phyloP scores from a whole-genome alignment of 768 basidiomycete genomes.

The Hericium rajendrae region DNA sequence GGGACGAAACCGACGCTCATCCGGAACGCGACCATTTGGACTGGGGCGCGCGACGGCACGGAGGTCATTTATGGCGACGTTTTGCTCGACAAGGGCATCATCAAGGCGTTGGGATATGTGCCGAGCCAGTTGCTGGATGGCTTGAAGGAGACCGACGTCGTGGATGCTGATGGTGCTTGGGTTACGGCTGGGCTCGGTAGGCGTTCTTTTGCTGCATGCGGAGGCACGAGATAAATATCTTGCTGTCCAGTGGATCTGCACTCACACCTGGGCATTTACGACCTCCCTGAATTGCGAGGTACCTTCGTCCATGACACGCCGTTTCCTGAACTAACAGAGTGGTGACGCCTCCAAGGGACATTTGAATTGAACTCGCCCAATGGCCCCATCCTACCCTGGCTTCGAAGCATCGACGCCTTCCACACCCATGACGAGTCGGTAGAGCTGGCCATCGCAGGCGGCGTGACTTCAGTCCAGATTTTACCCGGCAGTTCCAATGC shows the following conservation, averaged over 20 bases:
- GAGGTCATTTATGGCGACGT: conserved; percentile 52
- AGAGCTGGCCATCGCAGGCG: conserved; percentile 70
- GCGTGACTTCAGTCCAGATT: conserved; percentile 78
- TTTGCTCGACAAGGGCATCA: conserved; percentile 55
- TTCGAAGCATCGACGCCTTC: conserved; percentile 76
- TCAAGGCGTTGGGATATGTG: conserved; percentile 46
- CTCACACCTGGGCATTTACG: conserved; percentile 71
- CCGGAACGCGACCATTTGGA: conserved; percentile 60
- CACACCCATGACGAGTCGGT: conserved; percentile 80
- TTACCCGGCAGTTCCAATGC: conserved; percentile 71
- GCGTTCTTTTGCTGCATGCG: conserved; percentile 4
- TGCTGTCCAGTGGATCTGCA: conserved; percentile 26
- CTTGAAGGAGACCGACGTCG: conserved; percentile 32
- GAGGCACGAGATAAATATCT: conserved; percentile 17
- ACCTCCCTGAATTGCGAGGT: conserved; percentile 43
- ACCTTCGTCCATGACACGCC: conserved; percentile 10
- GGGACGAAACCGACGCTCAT: conserved; percentile 63
- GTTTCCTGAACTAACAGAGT: background rate
- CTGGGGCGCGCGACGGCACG: conserved; percentile 46
- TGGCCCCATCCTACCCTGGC: conserved; percentile 65
- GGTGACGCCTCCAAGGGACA: conserved; percentile 25
- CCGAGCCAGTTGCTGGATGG: conserved; percentile 18
- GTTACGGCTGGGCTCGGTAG: conserved; percentile 56
- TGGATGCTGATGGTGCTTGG: conserved; percentile 57
- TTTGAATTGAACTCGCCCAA: conserved; percentile 55